Evolutionary conservation across 2,329 filamentous ascomycete species (phyloP), one percentile per base, ranked within the genome.

Genomic region (Talaromyces amestolkiae): DNA sequence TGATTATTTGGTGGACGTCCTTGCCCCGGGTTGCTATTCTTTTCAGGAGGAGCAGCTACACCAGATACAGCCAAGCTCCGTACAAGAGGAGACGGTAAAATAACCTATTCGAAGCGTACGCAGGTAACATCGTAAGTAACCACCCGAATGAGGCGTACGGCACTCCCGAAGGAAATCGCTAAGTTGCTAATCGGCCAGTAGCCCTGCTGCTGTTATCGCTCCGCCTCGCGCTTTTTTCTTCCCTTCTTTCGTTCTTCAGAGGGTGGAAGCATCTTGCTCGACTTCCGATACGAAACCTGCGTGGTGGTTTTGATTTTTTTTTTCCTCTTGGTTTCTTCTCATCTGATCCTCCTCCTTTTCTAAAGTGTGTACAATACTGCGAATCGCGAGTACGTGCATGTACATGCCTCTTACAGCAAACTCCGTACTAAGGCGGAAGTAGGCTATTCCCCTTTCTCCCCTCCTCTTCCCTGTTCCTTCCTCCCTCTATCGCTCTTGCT

Each of bases 401-500:
- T 22, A 37, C 31, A 37, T 37, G 15, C 27, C 22, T 51, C 24
- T 35, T 7, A 22, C 31, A 35, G 51, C 51, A 54, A 54, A 7
- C 33, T 54, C 9, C 17, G 9, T 35, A 37, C 51, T 22, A 35
- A 53, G 43, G 9, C 31, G 17, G 13, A n/a, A 45, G 39, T 15
- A 41, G 17, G 41, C 33, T 22, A 53, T 33, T 60, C 45, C 45
- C 65, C 60, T 39, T 61, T 59, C 47, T 59, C 39, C 64, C 49
- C 65, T 45, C 31, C 15, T 61, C 47, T 33, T 53, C 41, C 22
- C 27, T 54, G 59, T 27, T 43, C 61, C 33, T 31, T 63, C 58
- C 19, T 63, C 59, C 27, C 19, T 45, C 24, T 41, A 39, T 43
- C 39, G 31, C 45, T 65, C 45, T 24, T 53, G 47, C 60, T 35